Conservation (phyloP, 139 green algal species). For the Mesotaenium endlicherianum region DNA sequence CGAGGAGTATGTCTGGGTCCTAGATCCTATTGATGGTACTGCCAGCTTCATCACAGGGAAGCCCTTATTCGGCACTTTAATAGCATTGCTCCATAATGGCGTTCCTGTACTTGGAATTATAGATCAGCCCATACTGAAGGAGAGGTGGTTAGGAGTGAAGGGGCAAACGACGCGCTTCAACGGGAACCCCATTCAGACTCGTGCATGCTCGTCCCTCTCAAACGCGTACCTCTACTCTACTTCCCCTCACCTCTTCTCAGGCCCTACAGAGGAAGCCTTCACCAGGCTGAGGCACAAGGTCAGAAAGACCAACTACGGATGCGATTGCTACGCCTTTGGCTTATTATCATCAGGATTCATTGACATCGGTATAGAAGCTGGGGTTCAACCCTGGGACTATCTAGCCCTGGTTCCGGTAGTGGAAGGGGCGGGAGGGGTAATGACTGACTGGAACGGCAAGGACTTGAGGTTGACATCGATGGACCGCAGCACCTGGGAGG, state of each 20-base stretch:
- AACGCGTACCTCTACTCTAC: slow-evolving; percentile 70
- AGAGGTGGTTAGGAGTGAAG: slow-evolving; percentile 88
- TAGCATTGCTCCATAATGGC: slow-evolving; percentile 84
- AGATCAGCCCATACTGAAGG: slow-evolving; percentile 86
- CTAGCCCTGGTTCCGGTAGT: slow-evolving; percentile 94
- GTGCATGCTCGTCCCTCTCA: slow-evolving; percentile 39
- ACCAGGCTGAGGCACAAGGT: slow-evolving; percentile 10
- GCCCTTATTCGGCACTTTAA: slow-evolving; percentile 93
- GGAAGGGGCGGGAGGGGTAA: slow-evolving; percentile 83
- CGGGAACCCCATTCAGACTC: slow-evolving; percentile 61
- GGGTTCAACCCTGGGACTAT: slow-evolving; percentile 97
- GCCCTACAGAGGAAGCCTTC: slow-evolving; percentile 47
- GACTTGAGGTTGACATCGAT: slow-evolving; percentile 54
- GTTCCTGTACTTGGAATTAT: slow-evolving; percentile 85
- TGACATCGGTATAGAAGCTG: slow-evolving; percentile 91
- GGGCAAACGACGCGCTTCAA: slow-evolving; percentile 84
- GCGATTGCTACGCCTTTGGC: slow-evolving; percentile 98
- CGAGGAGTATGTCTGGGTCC: slow-evolving; percentile 81
- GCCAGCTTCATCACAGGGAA: slow-evolving; percentile 99
- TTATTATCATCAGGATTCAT: slow-evolving; percentile 79
- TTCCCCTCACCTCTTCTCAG: slow-evolving; percentile 89
- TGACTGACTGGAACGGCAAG: slow-evolving; percentile 89
- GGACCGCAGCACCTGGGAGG: not conserved
- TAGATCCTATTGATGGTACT: slow-evolving; percentile 98
- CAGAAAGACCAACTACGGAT: slow-evolving; percentile 71